Conservation (phyloP, 2,329 filamentous ascomycete species). For the Colletotrichum plurivorum region DNA sequence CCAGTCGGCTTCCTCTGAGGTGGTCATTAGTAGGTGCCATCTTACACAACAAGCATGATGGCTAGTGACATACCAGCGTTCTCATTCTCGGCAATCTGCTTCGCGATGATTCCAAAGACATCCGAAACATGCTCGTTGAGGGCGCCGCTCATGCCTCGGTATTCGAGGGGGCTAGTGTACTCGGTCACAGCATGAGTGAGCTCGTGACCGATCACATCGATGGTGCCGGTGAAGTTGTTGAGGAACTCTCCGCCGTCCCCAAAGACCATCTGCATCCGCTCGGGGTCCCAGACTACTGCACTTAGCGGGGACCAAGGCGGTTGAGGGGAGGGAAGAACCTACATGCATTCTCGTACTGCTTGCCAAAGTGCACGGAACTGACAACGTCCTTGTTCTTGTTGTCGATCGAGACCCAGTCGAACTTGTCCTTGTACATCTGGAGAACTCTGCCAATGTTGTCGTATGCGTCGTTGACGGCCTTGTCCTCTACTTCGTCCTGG, state of each 20-base stretch:
- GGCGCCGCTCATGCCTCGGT: conserved; percentile 66
- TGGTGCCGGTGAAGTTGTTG: conserved; percentile 64
- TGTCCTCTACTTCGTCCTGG: conserved; percentile 55
- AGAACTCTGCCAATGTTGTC: conserved; percentile 65
- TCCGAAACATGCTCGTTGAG: conserved; percentile 71
- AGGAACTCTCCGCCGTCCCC: conserved; percentile 68
- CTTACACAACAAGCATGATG: too few species aligned
- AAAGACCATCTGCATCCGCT: conserved; percentile 67
- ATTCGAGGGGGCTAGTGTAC: conserved; percentile 64
- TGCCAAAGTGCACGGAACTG: conserved; percentile 67
- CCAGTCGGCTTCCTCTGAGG: conserved; percentile 63
- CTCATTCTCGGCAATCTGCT: conserved; percentile 65
- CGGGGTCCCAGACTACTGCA: conserved; percentile 62
- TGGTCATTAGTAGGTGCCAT: not conserved
- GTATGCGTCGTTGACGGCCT: conserved; percentile 62
- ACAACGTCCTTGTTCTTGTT: conserved; percentile 64
- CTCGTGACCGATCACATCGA: conserved; percentile 72
- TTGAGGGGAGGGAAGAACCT: conserved; percentile 37
- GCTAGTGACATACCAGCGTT: conserved; percentile 50
- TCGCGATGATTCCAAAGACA: conserved; percentile 70
- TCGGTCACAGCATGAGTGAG: conserved; percentile 69
- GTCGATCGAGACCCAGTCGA: conserved; percentile 67
- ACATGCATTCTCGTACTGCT: conserved; percentile 67
- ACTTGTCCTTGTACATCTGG: conserved; percentile 64
- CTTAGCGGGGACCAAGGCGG: not conserved